Percentiles rank a stretch among this genome's conserved stretches.
Conservation (phyloP, 352 stramenopile species). For the Phytophthora lateralis region DNA sequence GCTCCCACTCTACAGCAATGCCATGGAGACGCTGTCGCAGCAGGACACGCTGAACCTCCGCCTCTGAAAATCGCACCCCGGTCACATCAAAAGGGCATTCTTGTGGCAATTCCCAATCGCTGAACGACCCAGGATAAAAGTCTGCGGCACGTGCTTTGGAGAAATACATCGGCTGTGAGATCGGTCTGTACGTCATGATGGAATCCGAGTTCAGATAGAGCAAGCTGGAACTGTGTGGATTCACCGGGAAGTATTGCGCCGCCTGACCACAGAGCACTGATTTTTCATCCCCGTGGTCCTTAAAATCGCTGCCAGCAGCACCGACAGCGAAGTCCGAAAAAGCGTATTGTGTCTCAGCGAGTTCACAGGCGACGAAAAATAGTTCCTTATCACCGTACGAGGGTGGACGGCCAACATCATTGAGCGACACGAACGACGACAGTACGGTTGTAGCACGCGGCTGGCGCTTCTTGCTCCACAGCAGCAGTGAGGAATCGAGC, state of each 20-base stretch:
- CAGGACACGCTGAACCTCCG: constrained; percentile 36
- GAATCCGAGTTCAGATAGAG: constrained; percentile 60
- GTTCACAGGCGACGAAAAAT: constrained; percentile 60
- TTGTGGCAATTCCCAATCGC: constrained; percentile 35
- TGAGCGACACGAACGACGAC: constrained; percentile 47
- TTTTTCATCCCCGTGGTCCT: constrained; percentile 28
- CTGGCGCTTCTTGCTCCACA: constrained; percentile 63
- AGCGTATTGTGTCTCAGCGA: constrained; percentile 54
- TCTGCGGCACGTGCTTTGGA: constrained; percentile 35
- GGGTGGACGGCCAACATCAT: constrained; percentile 34
- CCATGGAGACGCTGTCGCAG: constrained; percentile 41
- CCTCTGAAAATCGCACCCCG: constrained; percentile 28
- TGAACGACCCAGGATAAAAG: constrained; percentile 43
- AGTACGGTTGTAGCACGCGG: constrained; percentile 52
- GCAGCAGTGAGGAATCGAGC: constrained; percentile 62
- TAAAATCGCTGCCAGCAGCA: constrained; percentile 40
- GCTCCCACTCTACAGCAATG: constrained; percentile 34
- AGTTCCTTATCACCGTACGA: constrained; percentile 62
- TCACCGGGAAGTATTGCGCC: constrained; percentile 49
- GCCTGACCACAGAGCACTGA: constrained; percentile 49
- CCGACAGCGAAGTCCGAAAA: constrained; percentile 60
- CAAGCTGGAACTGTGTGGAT: constrained; percentile 17
- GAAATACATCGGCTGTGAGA: constrained; percentile 37
- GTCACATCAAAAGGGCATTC: constrained; percentile 50
- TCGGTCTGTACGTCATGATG: constrained; percentile 41